Evolutionary conservation across 2,329 filamentous ascomycete species (phyloP), one percentile per base, ranked within the genome.

Genomic region (Lithohypha guttulata): DNA sequence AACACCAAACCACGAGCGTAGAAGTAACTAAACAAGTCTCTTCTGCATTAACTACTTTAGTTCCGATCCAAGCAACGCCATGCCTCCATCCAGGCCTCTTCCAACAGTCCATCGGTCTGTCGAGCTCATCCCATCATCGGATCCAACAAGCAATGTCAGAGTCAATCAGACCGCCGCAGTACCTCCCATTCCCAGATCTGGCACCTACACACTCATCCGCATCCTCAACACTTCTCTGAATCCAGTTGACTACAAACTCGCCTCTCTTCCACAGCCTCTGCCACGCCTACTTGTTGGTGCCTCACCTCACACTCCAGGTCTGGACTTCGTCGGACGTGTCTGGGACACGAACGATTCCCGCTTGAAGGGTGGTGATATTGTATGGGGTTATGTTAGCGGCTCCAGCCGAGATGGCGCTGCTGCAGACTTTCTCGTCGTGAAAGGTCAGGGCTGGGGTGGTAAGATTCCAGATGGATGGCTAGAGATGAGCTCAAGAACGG

Each of bases 211-310:
- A 29, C 63, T 79, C 11, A 59, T 79, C 34, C 59, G 69, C 44
- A 69, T 80, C 10, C 56, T 69, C 43, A 59, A 64, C 42, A 62
- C 65, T 21, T 59, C 68, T 18, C 53, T 79, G 46, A 81, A 80
- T 53, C 75, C 75, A 0, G 70, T 70, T 25, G 78, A 81, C 62
- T 71, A 76, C 64, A 81, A 81, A 55, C 47, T 71, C 2, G 17
- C 3, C 63, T 65, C 1, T 66, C 65, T 2, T 62, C 62, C 1
- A 69, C 11, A 15, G 8, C 34, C 34, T 4, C 6, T 38, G 4
- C 34, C 34, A 3, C 34, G 34, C 2, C 14, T 31, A 10, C 3
- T 34, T 8, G 18, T 40, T 11, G 28, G 37, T 2, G 9, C 18
- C 20, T 3, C 21, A 3, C 37, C 37, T 11, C 15, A 18, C 19